Evolutionary conservation across 2,329 filamentous ascomycete species (phyloP).

Genomic region (Trichoderma koningiopsis): DNA sequence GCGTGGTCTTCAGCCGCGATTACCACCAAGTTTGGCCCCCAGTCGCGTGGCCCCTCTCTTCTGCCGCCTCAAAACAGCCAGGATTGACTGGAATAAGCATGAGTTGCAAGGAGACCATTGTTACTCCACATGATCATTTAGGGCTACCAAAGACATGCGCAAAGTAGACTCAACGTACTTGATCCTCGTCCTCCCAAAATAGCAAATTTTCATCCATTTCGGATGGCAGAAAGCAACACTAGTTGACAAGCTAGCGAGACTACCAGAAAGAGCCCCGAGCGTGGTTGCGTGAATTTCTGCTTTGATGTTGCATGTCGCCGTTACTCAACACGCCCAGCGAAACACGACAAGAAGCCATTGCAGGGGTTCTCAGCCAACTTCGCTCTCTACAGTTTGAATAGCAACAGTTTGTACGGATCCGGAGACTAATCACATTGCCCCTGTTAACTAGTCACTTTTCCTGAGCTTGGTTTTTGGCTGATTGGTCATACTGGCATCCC

Average conservation of each 20-base stretch:
- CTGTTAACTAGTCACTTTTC: neutral
- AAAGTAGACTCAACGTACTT: slow-evolving; percentile 12
- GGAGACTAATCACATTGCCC: neutral
- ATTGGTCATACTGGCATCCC: neutral
- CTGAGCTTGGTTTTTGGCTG: neutral
- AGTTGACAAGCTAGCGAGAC: neutral
- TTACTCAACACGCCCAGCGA: neutral
- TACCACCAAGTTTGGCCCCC: slow-evolving; percentile 19
- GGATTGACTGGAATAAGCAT: slow-evolving; percentile 4
- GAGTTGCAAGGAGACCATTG: neutral
- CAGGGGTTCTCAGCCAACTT: neutral
- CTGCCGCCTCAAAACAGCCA: slow-evolving; percentile 3
- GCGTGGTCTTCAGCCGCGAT: slow-evolving; percentile 10
- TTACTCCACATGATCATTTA: slow-evolving; percentile 16
- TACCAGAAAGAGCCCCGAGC: neutral
- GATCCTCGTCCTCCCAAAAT: neutral
- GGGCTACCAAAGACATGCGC: neutral
- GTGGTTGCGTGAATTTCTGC: slow-evolving; percentile 6
- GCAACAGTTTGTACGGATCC: neutral
- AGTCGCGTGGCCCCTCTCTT: slow-evolving; percentile 8
- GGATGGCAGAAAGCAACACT: neutral
- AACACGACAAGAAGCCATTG: neutral
- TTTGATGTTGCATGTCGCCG: neutral
- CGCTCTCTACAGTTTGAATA: slow-evolving; percentile 4
- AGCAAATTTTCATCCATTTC: neutral